phyloP scores from a whole-genome alignment of 2,329 filamentous ascomycete species.

The Fusarium sp. region DNA sequence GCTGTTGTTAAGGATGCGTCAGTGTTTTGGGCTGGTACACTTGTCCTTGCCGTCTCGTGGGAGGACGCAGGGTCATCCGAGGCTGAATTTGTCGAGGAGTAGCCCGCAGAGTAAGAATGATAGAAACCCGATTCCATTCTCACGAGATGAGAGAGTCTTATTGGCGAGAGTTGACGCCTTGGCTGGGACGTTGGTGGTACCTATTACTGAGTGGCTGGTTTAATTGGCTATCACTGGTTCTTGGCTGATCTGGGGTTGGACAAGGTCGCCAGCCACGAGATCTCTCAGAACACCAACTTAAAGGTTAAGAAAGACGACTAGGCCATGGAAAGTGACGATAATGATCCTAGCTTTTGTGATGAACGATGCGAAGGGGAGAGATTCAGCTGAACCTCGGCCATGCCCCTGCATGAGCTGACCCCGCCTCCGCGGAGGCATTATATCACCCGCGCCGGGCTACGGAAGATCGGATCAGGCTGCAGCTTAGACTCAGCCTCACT shows the following conservation, averaged over 20 bases:
- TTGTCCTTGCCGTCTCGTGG: neutral
- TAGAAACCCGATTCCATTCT: slow-evolving; percentile 13
- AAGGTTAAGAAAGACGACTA: neutral
- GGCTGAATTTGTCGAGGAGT: slow-evolving; percentile 2
- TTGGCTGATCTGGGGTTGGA: no score
- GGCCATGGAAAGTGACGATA: neutral
- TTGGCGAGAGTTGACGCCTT: no score
- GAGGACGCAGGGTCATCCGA: neutral
- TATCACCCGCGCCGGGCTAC: neutral
- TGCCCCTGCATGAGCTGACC: neutral
- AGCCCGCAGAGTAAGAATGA: neutral
- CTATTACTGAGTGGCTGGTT: no score
- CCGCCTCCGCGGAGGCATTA: neutral
- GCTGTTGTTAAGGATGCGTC: slow-evolving; percentile 1
- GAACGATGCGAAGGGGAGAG: neutral
- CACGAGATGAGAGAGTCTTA: neutral
- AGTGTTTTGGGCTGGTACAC: neutral
- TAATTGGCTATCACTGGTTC: no score
- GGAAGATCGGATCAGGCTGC: neutral
- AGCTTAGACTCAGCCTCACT: neutral
- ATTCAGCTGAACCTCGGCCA: no score
- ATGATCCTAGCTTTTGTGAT: neutral
- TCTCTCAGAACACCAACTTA: neutral
- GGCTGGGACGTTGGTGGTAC: no score
- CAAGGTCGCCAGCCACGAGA: neutral